Base-by-base conservation (phyloP, 108 stramenopile genomes). In the Cylindrotheca closterium region DNA sequence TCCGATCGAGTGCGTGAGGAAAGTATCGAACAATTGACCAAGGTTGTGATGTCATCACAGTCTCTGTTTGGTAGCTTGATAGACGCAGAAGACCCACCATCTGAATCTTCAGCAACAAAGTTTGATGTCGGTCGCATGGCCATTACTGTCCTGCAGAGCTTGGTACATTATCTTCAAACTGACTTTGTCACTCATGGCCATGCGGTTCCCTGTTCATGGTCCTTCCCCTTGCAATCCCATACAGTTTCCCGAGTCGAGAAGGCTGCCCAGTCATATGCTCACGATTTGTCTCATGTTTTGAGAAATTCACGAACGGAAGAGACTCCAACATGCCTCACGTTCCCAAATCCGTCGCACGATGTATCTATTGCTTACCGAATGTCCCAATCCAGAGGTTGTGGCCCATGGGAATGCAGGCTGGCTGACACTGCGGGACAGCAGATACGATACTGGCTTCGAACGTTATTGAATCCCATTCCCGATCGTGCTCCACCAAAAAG, bases 371-470 rank as follows among this genome's bases (percentile, higher is more conserved):
- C 22, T 2, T 18, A 45, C 31, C 22, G 30, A 17, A 29, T 28
- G 26, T 22, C 5, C 23, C 45, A 2, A 33, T 23, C 30, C 8
- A 31, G 24, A 22, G 26, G 49, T 29, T n/a, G 8, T 53, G 48
- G 2, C 48, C 53, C 64, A 3, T 73, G 71, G 71, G 51, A 60
- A 26, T 48, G 26, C 19, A 47, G 64, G 60, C 21, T 73, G 58
- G 63, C 71, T 0, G 58, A 73, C 54, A 37, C 58, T 2, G 19
- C 64, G 5, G 56, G 63, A 4, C 71, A 73, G 53, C 47, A 57
- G 18, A 58, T 73, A 17, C 56, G 71, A 29, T 73, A 65, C 30
- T 73, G 71, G 71, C 29, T 73, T 3, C 71, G 71, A 19, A 73
- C 71, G 1, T 17, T 63, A 46, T 31, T 73, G 32, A 73, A 73